phyloP scores from a whole-genome alignment of 768 basidiomycete species.

The Dioszegia hungarica region DNA sequence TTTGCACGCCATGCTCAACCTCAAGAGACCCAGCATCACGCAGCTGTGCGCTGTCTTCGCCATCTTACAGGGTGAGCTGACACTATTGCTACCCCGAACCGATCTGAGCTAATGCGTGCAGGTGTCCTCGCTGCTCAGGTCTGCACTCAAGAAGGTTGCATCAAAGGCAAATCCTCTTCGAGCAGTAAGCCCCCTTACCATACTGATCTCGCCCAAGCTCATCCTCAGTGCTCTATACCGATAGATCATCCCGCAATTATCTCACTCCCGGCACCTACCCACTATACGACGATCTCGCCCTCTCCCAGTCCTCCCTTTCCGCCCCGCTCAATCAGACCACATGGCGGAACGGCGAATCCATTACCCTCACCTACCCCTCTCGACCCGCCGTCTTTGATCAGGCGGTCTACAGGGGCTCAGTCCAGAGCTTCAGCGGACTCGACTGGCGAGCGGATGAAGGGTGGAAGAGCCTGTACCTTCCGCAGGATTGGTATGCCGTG shows the following conservation, averaged over 20 bases:
- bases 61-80: not conserved
- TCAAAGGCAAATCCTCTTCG: constrained; percentile 22
- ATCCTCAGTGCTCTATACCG: constrained; percentile 5
- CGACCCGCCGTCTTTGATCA: constrained; percentile 16
- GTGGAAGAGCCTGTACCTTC: constrained; percentile 32
- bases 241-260: not conserved
- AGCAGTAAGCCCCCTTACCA: not conserved
- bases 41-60: not conserved
- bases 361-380: constrained; percentile 17
- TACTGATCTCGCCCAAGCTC: not conserved
- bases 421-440: not conserved
- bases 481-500: constrained; percentile 30
- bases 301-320: not conserved
- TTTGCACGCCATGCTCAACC: no score
- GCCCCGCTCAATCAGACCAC: constrained; percentile 15
- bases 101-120: not conserved
- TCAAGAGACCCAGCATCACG: no score
- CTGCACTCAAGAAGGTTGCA: constrained; percentile 15
- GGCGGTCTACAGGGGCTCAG: constrained; percentile 10
- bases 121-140: constrained; percentile 12
- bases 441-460: constrained; percentile 1
- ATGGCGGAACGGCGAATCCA: not conserved
- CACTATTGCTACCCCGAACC: no score
- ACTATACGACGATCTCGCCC: not conserved
- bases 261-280: constrained; percentile 11